phyloP scores from a whole-genome alignment of 305 asterid species.

The Fraxinus dipetala region DNA sequence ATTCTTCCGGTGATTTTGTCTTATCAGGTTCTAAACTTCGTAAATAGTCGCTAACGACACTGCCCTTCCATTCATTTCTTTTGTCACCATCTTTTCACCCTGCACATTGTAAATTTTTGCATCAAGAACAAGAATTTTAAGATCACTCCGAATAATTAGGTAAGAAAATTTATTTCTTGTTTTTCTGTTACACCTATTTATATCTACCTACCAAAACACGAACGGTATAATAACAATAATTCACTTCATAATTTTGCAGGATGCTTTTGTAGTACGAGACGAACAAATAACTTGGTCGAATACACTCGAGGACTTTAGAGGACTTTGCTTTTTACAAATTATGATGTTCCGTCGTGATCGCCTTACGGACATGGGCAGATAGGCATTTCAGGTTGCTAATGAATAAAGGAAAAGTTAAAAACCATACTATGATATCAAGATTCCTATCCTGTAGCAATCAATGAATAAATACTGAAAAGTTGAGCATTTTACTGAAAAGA shows the following conservation, averaged over 20 bases:
- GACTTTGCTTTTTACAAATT: not conserved
- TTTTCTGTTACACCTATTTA: not conserved
- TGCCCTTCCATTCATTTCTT: not conserved
- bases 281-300: not conserved
- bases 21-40: slow-evolving; percentile 22
- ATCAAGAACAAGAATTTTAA: slow-evolving; percentile 7
- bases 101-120: not conserved
- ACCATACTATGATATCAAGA: not conserved
- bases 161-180: not conserved
- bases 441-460: slow-evolving; percentile 17
- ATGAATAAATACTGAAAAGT: slow-evolving; percentile 18
- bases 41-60: slow-evolving; percentile 1
- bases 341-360: not conserved
- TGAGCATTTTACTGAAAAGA: slow-evolving; percentile 16
- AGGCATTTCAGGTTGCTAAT: not conserved
- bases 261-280: not conserved
- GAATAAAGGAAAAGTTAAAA: slow-evolving; percentile 14
- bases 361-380: not conserved
- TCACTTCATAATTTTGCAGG: not conserved
- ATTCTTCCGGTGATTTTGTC: not conserved
- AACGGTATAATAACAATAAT: not conserved
- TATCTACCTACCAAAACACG: not conserved
- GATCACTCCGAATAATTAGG: slow-evolving; percentile 6
- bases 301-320: slow-evolving; percentile 16
- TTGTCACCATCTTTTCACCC: not conserved